Evolutionary conservation across 805 yeast genomes (phyloP), one percentile per base, ranked within the genome.

Genomic region (Metschnikowia cubensis): DNA sequence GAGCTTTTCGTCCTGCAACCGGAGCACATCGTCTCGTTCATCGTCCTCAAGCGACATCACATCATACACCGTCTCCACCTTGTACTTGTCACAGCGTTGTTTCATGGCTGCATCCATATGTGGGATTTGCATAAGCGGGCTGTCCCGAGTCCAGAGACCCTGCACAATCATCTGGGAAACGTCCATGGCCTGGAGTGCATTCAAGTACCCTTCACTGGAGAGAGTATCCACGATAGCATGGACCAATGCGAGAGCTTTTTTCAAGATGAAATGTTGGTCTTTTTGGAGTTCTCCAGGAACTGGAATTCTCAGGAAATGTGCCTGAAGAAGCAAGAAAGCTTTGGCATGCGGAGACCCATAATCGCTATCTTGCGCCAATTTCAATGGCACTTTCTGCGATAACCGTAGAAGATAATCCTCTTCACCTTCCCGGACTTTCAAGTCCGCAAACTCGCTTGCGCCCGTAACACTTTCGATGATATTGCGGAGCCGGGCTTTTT

Each of bases 91-190:
- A 61, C 94, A 85, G 43, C 85, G 73, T 18, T 69, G 66, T 36
- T 89, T 63, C 13, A 83, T 74, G 1, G 66, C 75, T 41, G 72
- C 71, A 38, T 59, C 62, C 47, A 90, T 80, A 58, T 71, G 77
- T 1, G 99, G 99, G 34, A 92, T 73, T 66, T 92, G 99, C 58
- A 79, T 81, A 60, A 92, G 74, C 1, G 94, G 85, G 44, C 80
- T 80, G 49, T 87, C 96, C 6, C 82, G 74, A 56, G 82, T 87
- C 96, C 96, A 89, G 22, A 87, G 71, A 0, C 87, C 95, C 64
- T 92, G 98, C 1, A 85, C 81, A 6, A 89, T 68, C 95, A 89
- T 87, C 63, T 94, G 99, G 1, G 87, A 78, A 46, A 90, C 63
- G 62, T 94, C 97, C 87, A 94, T 87, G 0, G 89, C 92, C 41